A percentile compares a stretch with the other conserved stretches of the same genome.
phyloP scores from a whole-genome alignment of 192 early-diverging fungal species.

The Kappamyces sp. region DNA sequence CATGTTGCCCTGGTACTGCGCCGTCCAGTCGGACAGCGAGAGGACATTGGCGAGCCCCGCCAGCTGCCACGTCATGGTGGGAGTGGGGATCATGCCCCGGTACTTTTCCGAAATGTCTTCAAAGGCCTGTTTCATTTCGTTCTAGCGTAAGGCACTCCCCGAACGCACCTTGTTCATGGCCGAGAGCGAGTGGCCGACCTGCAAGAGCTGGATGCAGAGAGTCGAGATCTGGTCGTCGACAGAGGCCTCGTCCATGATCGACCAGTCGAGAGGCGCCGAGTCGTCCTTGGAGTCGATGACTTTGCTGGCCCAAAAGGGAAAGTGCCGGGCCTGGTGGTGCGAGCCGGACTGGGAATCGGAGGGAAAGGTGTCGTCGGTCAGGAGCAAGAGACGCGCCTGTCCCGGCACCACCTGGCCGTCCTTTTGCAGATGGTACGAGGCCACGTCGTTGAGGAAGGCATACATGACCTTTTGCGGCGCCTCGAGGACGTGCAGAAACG shows the following conservation, averaged over 20 bases:
- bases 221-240: constrained; percentile 6
- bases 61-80: not conserved
- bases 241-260: not conserved
- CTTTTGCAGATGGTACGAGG: constrained; percentile 1
- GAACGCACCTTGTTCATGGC: constrained; percentile 1
- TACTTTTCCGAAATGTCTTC: constrained; percentile 15
- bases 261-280: not conserved
- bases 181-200: constrained; percentile 3
- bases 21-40: too few species aligned
- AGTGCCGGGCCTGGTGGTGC: constrained; percentile 19
- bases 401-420: not conserved
- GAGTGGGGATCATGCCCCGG: not conserved
- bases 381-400: not conserved
- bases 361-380: not conserved
- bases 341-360: not conserved
- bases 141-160: not conserved
- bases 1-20: too few species aligned
- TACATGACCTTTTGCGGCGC: constrained; percentile 29
- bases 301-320: constrained; percentile 41
- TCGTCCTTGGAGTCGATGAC: constrained; percentile 16
- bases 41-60: not conserved
- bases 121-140: constrained; percentile 13
- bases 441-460: constrained; percentile 33
- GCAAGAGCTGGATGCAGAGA: not conserved
- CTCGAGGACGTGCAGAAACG: constrained; percentile 42